phyloP scores from a whole-genome alignment of 371 early-diverging fungal species.

The Massospora cicadina region DNA sequence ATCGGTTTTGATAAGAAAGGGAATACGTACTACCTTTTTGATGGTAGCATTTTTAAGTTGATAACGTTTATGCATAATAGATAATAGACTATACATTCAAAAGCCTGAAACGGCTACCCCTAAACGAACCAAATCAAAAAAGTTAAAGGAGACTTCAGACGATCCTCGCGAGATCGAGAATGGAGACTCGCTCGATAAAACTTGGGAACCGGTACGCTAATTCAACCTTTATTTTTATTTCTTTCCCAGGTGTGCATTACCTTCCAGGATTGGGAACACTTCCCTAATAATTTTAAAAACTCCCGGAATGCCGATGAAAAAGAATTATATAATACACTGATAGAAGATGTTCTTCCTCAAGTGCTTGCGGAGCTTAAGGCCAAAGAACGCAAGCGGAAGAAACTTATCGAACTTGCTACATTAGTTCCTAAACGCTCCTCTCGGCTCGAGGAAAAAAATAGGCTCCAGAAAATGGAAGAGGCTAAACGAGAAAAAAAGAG shows the following conservation, averaged over 20 bases:
- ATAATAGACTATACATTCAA: constrained; percentile 7
- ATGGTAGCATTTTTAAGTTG: background rate
- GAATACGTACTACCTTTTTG: constrained; percentile 6
- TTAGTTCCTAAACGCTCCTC: constrained; percentile 6
- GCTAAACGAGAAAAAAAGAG: background rate
- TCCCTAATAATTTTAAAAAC: constrained; percentile 1
- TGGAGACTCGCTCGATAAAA: background rate
- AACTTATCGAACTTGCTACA: background rate
- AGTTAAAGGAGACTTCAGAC: background rate
- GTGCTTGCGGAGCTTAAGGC: constrained; percentile 4
- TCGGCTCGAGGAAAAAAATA: constrained; percentile 1
- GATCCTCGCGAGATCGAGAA: background rate
- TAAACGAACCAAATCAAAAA: background rate
- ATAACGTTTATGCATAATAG: background rate
- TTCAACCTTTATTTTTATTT: background rate
- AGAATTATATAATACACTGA: constrained; percentile 6
- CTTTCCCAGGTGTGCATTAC: constrained; percentile 8
- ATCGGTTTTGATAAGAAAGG: constrained; percentile 8
- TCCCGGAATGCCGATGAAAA: constrained; percentile 4
- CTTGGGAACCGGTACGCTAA: constrained; percentile 3
- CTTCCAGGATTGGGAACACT: constrained; percentile 6
- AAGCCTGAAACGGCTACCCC: background rate
- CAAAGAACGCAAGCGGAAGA: background rate
- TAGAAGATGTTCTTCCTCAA: constrained; percentile 10
- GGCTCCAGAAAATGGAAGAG: background rate